Evolutionary conservation across 345 rosid genomes (phyloP).

Genomic region (Alliaria petiolata): DNA sequence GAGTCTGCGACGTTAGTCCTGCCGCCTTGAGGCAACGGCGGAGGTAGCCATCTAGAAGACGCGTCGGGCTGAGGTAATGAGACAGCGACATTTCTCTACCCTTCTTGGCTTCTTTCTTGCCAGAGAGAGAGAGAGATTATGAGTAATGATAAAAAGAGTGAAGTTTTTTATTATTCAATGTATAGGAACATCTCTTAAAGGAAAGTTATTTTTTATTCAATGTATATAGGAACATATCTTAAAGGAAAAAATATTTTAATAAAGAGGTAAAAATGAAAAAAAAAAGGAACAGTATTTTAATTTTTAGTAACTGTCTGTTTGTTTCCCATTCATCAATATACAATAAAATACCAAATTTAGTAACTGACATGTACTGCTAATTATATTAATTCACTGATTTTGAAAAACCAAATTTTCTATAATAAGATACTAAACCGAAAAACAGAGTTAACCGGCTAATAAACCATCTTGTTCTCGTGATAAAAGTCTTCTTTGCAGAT

Average conservation of each 20-base stretch:
- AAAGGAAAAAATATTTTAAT: not conserved
- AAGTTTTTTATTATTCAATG: not conserved
- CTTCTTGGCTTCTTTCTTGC: conserved; percentile 25
- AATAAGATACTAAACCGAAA: not conserved
- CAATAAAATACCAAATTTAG: too few relatives aligned
- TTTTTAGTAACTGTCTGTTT: too few relatives aligned
- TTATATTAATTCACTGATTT: too few relatives aligned
- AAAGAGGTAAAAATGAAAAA: too few relatives aligned
- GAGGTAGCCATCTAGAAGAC: conserved; percentile 59
- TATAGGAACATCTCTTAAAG: not conserved
- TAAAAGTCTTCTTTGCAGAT: not conserved
- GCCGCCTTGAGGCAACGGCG: conserved; percentile 64
- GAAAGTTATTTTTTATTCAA: not conserved
- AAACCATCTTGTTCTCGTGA: not conserved
- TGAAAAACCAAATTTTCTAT: too few relatives aligned
- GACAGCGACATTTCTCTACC: conserved; percentile 29
- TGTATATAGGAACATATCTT: not conserved
- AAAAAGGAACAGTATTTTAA: too few relatives aligned
- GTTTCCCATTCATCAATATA: too few relatives aligned
- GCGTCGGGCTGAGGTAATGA: conserved; percentile 54
- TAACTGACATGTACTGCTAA: too few relatives aligned
- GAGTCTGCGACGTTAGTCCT: conserved; percentile 51
- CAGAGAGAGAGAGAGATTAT: not conserved
- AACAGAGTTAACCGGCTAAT: not conserved
- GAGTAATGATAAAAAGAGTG: not conserved